Evolutionary conservation across 129 eudicot genomes (phyloP), one percentile per base, ranked within the genome.

Genomic region (Dittrichia graveolens): DNA sequence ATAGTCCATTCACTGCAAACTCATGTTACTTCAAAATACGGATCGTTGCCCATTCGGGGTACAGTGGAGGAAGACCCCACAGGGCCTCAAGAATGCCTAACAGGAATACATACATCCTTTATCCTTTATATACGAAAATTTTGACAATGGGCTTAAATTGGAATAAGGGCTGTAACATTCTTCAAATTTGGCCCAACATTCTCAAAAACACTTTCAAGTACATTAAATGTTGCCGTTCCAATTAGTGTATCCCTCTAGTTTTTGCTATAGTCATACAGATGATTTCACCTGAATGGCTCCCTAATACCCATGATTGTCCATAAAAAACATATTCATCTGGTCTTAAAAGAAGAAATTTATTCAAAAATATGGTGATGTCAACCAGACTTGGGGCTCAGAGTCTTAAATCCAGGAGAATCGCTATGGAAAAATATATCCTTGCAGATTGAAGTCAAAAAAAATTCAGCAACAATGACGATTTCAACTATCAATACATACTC

Each of bases 401-500:
- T 53, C 10, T 24, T 12, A 69, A 39, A 69, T 41, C 13, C 37
- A 38, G 31, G 31, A 24, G 31, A 24, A 24, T 24, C 31, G 2
- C 31, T 24, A 24, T 24, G 31, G 31, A 24, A 24, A 24, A 24
- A 24, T 24, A 24, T 24, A 24, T 24, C 31, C 31, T 24, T 24
- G 31, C 31, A 24, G 31, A 24, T 24, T 24, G 31, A 24, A 42
- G 74, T 55, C 11, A 7, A 55, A 16, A 31, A 53, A 10, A 11
- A 4, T 38, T 39, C 15, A 69, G 18, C 48, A 53, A 5, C 63
- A 69, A 69, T 69, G 41, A 40, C 0, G 53, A 54, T 69, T 53
- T 55, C 75, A 43, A 70, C 65, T 37, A 69, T 53, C 53, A 10
- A 39, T 38, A 68, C 7, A 8, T n/a, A 24, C 5, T 68, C 73